A percentile compares a stretch with the other conserved stretches of the same genome.
Conservation (phyloP, 768 basidiomycete genomes). For the Auriscalpium vulgare region DNA sequence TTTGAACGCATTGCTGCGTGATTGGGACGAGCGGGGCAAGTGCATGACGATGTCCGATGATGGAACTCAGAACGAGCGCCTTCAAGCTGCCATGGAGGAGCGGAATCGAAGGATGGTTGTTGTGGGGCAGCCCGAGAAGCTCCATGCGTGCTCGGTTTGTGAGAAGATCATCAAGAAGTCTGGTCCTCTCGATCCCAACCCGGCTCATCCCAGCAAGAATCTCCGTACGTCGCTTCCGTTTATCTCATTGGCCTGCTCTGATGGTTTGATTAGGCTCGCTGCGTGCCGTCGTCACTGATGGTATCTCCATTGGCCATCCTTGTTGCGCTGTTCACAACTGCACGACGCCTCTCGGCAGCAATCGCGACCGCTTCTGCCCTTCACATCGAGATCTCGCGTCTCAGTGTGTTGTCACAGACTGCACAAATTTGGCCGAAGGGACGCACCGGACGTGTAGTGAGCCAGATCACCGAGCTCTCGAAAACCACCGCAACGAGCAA, state of each 20-base stretch:
- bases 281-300: conserved; percentile 22
- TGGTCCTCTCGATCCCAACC: too few relatives aligned
- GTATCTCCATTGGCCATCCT: conserved; percentile 25
- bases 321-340: conserved; percentile 26
- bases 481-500: neutral
- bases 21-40: neutral
- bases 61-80: neutral
- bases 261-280: neutral
- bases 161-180: neutral
- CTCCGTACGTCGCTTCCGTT: too few relatives aligned
- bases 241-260: too few relatives aligned
- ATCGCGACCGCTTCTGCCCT: neutral
- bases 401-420: neutral
- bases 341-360: conserved; percentile 10
- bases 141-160: neutral
- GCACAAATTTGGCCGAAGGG: neutral
- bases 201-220: too few relatives aligned
- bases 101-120: neutral
- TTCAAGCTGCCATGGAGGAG: neutral
- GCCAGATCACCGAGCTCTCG: neutral
- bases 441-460: neutral
- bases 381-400: neutral
- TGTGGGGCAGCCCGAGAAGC: neutral
- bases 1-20: neutral
- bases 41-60: neutral